phyloP scores from a whole-genome alignment of 2,329 filamentous ascomycete genomes.

The Didymella glomerata region DNA sequence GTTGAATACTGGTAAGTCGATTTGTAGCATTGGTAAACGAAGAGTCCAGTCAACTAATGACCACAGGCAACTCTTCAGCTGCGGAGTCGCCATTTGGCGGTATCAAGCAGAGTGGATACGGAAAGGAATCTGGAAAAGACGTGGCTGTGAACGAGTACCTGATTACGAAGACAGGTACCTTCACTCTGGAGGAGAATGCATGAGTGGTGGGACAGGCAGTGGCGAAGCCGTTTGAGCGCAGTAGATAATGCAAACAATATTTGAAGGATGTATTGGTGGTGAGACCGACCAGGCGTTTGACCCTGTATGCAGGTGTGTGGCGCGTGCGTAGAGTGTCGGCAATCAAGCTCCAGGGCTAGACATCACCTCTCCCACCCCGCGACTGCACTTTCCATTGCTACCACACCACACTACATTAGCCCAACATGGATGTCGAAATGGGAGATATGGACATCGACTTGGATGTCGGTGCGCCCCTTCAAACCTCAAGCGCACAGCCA shows the following conservation, averaged over 20 bases:
- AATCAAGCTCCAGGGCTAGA: constrained; percentile 6
- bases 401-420: constrained; percentile 12
- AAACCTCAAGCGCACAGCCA: constrained; percentile 31
- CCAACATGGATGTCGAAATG: constrained; percentile 48
- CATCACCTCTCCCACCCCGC: constrained; percentile 27
- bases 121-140: constrained; percentile 72
- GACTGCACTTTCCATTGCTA: constrained; percentile 15
- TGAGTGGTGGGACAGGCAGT: neutral
- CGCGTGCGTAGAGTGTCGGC: constrained; percentile 8
- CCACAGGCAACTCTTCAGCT: constrained; percentile 66
- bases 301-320: constrained; percentile 10
- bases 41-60: constrained; percentile 13
- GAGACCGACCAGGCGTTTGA: neutral
- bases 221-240: neutral
- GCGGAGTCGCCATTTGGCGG: constrained; percentile 73
- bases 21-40: too few species aligned
- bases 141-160: constrained; percentile 70
- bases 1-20: constrained; percentile 63
- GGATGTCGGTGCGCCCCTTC: constrained; percentile 36
- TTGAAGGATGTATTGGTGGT: neutral
- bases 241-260: neutral
- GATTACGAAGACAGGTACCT: constrained; percentile 71
- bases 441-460: constrained; percentile 51
- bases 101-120: constrained; percentile 73
- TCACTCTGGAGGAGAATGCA: constrained; percentile 60